These are phyloP conservation scores for Zoysia matrella DNA, from an alignment of 202 grass and related monocot genomes.

Conservation along the genomic window DNA sequence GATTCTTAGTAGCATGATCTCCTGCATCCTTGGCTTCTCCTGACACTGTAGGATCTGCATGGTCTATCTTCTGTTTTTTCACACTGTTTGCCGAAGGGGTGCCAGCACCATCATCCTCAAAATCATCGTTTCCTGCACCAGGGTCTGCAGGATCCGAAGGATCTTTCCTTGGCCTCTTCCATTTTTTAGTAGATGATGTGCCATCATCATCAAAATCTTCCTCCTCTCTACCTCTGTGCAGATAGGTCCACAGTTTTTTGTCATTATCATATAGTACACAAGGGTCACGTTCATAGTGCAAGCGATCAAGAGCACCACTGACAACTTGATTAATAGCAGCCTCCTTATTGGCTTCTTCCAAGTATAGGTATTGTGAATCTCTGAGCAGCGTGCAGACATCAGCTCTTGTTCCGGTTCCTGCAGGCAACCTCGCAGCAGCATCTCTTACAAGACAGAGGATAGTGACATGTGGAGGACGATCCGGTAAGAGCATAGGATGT, in stretches of 20 bases:
- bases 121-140: conserved; percentile 64
- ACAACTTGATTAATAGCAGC: conserved; percentile 93
- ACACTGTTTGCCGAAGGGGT: conserved; percentile 39
- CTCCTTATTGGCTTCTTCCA: conserved; percentile 78
- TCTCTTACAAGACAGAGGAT: conserved; percentile 98
- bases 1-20: conserved; percentile 39
- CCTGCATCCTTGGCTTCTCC: conserved; percentile 52
- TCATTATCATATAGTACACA: conserved; percentile 96
- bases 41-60: conserved; percentile 49
- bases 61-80: conserved; percentile 51
- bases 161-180: conserved; percentile 97
- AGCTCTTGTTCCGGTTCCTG: conserved; percentile 92
- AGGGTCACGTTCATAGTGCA: conserved; percentile 98
- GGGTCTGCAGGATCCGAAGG: conserved; percentile 55
- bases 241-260: conserved; percentile 97
- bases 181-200: conserved; percentile 96
- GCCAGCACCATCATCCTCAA: conserved; percentile 74
- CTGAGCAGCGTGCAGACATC: conserved; percentile 96
- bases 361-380: conserved; percentile 96
- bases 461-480: conserved; percentile 95
- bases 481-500: conserved; percentile 95
- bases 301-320: conserved; percentile 88
- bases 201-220: conserved; percentile 99
- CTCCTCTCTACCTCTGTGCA: conserved; percentile 96
- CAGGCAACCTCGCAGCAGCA: conserved; percentile 90